A percentile compares a stretch with the other conserved stretches of the same genome.
Evolutionary conservation across 331 rosid species (phyloP).

Genomic region (Quercus lobata): DNA sequence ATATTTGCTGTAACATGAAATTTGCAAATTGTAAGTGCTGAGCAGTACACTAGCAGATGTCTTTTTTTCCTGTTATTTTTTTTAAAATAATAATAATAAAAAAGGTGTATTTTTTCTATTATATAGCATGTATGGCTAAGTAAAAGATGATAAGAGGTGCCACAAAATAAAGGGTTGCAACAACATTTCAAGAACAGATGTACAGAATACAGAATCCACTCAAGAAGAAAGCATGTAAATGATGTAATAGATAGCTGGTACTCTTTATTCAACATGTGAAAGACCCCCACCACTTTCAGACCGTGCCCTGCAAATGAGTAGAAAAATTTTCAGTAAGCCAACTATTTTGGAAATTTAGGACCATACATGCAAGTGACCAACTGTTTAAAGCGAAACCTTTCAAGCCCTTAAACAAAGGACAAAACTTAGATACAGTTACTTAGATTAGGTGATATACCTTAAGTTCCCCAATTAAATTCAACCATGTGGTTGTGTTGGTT

Average conservation of each 20-base stretch:
- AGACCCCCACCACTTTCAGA: constrained; percentile 82
- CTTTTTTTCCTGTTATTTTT: too few relatives aligned
- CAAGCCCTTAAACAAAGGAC: background rate
- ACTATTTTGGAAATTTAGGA: background rate
- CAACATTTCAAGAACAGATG: background rate
- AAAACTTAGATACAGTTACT: too few relatives aligned
- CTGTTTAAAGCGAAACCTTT: background rate
- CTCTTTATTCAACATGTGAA: constrained; percentile 72
- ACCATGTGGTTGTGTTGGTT: too few relatives aligned
- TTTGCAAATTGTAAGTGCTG: too few relatives aligned
- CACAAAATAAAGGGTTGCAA: background rate
- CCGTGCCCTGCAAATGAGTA: constrained; percentile 50
- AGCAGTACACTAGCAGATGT: too few relatives aligned
- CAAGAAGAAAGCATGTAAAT: background rate
- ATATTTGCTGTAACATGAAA: too few relatives aligned
- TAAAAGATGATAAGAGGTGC: too few relatives aligned
- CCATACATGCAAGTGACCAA: background rate
- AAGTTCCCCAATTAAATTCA: too few relatives aligned
- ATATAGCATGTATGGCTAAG: background rate
- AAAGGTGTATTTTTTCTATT: background rate
- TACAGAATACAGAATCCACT: background rate
- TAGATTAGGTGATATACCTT: too few relatives aligned
- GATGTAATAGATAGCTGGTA: background rate
- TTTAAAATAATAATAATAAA: too few relatives aligned
- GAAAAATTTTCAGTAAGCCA: background rate